Percentiles rank a stretch among this genome's conserved stretches.
Evolutionary conservation across 2,329 filamentous ascomycete genomes (phyloP).

Genomic region (Penicillium sp.): DNA sequence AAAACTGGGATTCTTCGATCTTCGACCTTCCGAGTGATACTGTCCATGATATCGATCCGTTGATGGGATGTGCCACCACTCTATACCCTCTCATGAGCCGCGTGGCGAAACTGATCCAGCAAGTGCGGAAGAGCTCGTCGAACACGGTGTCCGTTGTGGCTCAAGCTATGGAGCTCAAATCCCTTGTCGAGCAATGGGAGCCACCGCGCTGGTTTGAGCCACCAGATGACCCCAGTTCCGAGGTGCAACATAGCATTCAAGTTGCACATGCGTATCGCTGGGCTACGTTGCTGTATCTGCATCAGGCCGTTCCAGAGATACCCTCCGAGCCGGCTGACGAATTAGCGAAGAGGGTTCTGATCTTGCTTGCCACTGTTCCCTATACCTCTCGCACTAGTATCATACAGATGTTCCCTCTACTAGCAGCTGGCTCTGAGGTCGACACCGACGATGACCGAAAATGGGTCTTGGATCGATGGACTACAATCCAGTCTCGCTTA

Average conservation of each 20-base stretch:
- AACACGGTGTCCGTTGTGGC: slow-evolving; percentile 62
- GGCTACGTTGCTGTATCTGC: slow-evolving; percentile 64
- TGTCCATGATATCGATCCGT: slow-evolving; percentile 61
- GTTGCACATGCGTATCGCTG: slow-evolving; percentile 66
- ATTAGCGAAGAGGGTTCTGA: slow-evolving; percentile 60
- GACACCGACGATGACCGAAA: slow-evolving; percentile 57
- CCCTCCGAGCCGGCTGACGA: slow-evolving; percentile 56
- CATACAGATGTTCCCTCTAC: slow-evolving; percentile 67
- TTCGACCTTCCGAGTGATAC: slow-evolving; percentile 43
- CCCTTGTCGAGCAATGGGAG: slow-evolving; percentile 59
- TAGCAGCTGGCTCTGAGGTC: slow-evolving; percentile 65
- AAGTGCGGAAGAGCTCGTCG: slow-evolving; percentile 53
- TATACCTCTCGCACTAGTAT: slow-evolving; percentile 61
- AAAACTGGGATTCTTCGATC: slow-evolving; percentile 39
- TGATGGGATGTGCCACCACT: slow-evolving; percentile 67
- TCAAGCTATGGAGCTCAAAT: slow-evolving; percentile 60
- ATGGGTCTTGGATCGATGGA: slow-evolving; percentile 64
- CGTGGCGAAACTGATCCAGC: slow-evolving; percentile 64
- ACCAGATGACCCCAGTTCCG: slow-evolving; percentile 62
- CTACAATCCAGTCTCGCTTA: slow-evolving; percentile 58
- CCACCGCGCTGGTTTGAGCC: slow-evolving; percentile 57
- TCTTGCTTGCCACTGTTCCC: slow-evolving; percentile 62
- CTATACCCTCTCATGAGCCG: slow-evolving; percentile 67
- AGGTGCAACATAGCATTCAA: slow-evolving; percentile 62
- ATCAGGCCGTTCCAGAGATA: slow-evolving; percentile 67